Evolutionary conservation across 1,284 basidiomycete species (phyloP), one percentile per base, ranked within the genome.

Genomic region (Pseudozyma sp.): DNA sequence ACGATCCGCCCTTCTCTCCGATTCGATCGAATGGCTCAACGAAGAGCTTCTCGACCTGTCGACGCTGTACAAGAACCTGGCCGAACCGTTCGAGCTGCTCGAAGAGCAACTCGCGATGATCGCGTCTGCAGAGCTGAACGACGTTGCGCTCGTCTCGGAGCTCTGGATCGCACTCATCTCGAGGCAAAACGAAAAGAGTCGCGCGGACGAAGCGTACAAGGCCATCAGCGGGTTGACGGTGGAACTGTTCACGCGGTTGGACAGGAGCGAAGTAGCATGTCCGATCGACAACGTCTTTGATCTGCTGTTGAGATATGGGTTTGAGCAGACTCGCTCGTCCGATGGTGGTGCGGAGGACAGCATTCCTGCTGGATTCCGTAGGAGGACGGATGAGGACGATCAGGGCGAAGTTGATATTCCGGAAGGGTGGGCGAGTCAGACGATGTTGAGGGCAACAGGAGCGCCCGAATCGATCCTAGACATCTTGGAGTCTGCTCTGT

Each of bases 151-250:
- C 33, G 90, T 94, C 8, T 88, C 89, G 50, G 90, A 91, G 4
- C 94, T 95, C 33, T 99, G 96, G 97, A 90, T 90, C 71, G 90
- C 90, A 72, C 90, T 99, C 68, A 89, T 98, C 64, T 89, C 91
- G 49, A 89, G 91, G 75, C 89, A 93, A 91, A 82, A 71, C 48
- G 75, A 63, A 7, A 89, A 85, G 17, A 29, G 51, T 7, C 14
- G 61, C 42, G 73, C 54, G 8, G 59, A 74, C 24, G 68, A 71
- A 53, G 66, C 66, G 65, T 60, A 67, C 59, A 65, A 75, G 70
- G 54, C 61, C 30, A 68, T 77, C 29, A 54, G 79, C 30, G 61
- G 61, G 45, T 19, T 60, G 40, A 72, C 66, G 14, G 76, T 76
- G 30, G 79, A 69, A 29, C 72, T 84, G 37, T 68, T 61, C 13